phyloP scores from a whole-genome alignment of 2,329 filamentous ascomycete species.

The Ilyonectria destructans region DNA sequence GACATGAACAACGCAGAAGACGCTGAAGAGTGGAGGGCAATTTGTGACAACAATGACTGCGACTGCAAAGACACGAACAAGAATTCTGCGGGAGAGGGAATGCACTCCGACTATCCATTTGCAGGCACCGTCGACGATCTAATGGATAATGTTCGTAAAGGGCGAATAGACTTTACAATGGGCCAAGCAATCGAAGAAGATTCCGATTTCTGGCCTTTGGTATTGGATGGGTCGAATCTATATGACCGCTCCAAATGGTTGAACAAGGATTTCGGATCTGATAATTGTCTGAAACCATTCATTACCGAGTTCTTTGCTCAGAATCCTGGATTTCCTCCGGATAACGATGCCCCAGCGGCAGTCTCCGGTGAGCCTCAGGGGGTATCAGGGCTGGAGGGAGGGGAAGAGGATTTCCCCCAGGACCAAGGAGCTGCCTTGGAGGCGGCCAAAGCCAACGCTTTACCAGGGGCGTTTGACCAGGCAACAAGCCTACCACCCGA shows the following conservation, averaged over 20 bases:
- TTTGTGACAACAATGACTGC: neutral
- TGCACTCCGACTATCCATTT: no score
- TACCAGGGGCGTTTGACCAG: neutral
- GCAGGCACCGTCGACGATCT: no score
- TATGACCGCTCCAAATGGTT: neutral
- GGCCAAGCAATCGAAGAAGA: no score
- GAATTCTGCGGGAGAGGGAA: neutral
- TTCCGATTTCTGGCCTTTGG: neutral
- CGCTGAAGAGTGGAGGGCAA: neutral
- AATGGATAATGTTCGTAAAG: no score
- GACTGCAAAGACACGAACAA: neutral
- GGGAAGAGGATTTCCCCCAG: neutral
- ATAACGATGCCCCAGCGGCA: no score
- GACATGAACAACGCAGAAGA: neutral
- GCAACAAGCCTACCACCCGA: no score
- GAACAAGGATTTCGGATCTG: neutral
- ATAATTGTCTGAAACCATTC: neutral
- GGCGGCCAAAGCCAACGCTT: neutral
- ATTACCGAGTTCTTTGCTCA: neutral
- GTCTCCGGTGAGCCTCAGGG: no score
- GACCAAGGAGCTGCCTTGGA: no score
- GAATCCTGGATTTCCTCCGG: no score
- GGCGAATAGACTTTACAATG: no score
- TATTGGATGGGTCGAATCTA: neutral
- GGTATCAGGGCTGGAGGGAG: neutral